Evolutionary conservation across 192 early-diverging fungal species (phyloP).

Genomic region (Mycoemilia scoparia): DNA sequence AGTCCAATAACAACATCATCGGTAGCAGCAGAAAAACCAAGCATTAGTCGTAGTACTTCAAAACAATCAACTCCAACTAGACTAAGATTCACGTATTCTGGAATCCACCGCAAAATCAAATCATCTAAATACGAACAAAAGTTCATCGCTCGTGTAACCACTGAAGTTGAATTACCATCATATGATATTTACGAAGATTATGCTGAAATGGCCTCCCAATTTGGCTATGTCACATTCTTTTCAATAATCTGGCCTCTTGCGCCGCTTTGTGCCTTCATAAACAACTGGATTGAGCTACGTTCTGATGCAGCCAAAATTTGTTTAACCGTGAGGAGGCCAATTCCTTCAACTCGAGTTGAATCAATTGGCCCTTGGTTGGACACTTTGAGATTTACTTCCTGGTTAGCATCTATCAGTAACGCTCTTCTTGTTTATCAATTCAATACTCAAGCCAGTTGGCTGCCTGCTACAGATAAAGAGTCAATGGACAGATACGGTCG

Average conservation of each 20-base stretch:
- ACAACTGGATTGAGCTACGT: conserved; percentile 84
- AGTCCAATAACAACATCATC: background rate
- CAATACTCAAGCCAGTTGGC: conserved; percentile 11
- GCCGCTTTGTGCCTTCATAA: conserved; percentile 59
- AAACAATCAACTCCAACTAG: no score
- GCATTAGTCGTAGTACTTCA: no score
- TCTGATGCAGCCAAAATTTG: conserved; percentile 84
- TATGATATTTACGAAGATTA: conserved; percentile 83
- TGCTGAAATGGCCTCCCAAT: conserved; percentile 85
- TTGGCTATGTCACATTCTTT: conserved; percentile 75
- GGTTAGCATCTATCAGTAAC: conserved; percentile 34
- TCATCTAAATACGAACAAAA: conserved; percentile 13
- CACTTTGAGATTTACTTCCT: conserved; percentile 35
- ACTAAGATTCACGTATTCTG: no score
- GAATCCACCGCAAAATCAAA: no score
- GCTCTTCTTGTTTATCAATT: conserved; percentile 36
- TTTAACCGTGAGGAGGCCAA: conserved; percentile 49
- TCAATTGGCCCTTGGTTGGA: conserved; percentile 62
- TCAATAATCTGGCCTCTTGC: conserved; percentile 72
- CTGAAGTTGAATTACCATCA: conserved; percentile 34
- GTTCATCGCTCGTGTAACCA: conserved; percentile 16
- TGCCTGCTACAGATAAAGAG: conserved; percentile 10
- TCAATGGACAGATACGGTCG: conserved; percentile 21
- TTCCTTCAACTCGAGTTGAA: conserved; percentile 43
- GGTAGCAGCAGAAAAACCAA: no score